Percentiles rank a stretch among this genome's conserved stretches.
phyloP scores from a whole-genome alignment of 1,284 basidiomycete genomes.

The Afroboletus lepidellus region DNA sequence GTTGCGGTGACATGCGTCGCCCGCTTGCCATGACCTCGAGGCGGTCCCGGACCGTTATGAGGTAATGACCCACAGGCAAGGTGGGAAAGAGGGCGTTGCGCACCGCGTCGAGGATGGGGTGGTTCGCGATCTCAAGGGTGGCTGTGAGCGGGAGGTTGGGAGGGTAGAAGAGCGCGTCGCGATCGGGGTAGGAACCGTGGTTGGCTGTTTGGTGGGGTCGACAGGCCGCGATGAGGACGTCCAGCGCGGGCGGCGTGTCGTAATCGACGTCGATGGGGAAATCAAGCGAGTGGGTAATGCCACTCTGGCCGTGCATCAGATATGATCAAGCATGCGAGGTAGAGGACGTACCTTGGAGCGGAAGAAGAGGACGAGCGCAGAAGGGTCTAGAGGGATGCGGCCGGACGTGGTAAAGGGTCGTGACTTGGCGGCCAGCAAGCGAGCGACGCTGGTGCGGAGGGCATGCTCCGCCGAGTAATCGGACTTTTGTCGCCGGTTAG shows the following conservation, averaged over 20 bases:
- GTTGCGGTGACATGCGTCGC: constrained; percentile 55
- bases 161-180: constrained; percentile 72
- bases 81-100: constrained; percentile 67
- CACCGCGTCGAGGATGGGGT: constrained; percentile 75
- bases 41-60: constrained; percentile 64
- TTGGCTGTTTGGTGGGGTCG: constrained; percentile 56
- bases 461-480: constrained; percentile 51
- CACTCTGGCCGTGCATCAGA: too few species aligned
- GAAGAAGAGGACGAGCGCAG: constrained; percentile 71
- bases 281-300: constrained; percentile 74
- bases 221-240: constrained; percentile 75
- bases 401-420: constrained; percentile 67
- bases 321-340: too few species aligned
- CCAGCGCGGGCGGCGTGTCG: constrained; percentile 73
- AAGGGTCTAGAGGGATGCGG: constrained; percentile 67
- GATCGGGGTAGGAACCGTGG: constrained; percentile 53
- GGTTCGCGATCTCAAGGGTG: constrained; percentile 74
- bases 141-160: constrained; percentile 67
- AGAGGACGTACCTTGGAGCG: constrained; percentile 59
- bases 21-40: constrained; percentile 67
- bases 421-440: constrained; percentile 57
- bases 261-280: constrained; percentile 77
- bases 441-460: constrained; percentile 55
- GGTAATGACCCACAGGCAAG: constrained; percentile 64
- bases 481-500: constrained; percentile 32